phyloP scores from a whole-genome alignment of 2,329 filamentous ascomycete genomes.

The Alternaria gansuensis region DNA sequence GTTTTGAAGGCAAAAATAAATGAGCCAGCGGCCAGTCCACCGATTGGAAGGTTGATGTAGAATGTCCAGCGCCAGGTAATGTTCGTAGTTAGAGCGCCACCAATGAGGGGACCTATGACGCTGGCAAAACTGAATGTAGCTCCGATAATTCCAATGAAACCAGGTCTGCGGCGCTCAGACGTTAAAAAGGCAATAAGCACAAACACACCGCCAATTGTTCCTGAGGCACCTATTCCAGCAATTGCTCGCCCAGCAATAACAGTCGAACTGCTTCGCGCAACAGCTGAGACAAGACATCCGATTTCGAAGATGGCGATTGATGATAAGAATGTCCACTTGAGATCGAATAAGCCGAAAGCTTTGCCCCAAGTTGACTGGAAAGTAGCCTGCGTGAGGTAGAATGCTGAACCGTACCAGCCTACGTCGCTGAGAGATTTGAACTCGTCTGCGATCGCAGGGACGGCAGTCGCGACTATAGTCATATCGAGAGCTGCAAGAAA shows the following conservation, averaged over 20 bases:
- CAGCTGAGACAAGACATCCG: slow-evolving; percentile 64
- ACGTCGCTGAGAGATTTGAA: slow-evolving; percentile 50
- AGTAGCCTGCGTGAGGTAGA: slow-evolving; percentile 56
- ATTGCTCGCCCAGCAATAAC: slow-evolving; percentile 56
- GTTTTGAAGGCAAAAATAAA: slow-evolving; percentile 37
- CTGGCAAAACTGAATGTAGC: slow-evolving; percentile 51
- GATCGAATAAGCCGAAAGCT: slow-evolving; percentile 56
- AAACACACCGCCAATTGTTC: slow-evolving; percentile 50
- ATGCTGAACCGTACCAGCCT: slow-evolving; percentile 47
- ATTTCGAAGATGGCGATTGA: slow-evolving; percentile 62
- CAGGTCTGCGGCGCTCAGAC: no score
- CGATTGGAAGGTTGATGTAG: slow-evolving; percentile 57
- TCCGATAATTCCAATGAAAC: no score
- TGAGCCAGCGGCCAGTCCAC: slow-evolving; percentile 46
- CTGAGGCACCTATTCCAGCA: slow-evolving; percentile 54
- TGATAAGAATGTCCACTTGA: slow-evolving; percentile 54
- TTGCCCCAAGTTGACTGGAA: slow-evolving; percentile 60
- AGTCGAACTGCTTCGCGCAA: slow-evolving; percentile 34
- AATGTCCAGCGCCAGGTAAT: no score
- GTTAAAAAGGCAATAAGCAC: slow-evolving; percentile 59
- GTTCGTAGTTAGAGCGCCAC: slow-evolving; percentile 57
- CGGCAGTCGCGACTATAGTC: slow-evolving; percentile 51
- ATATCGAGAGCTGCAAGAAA: slow-evolving; percentile 41
- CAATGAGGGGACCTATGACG: slow-evolving; percentile 56
- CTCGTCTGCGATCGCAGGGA: slow-evolving; percentile 51